phyloP scores from a whole-genome alignment of 2,329 filamentous ascomycete species.

The Penicillium sp. region DNA sequence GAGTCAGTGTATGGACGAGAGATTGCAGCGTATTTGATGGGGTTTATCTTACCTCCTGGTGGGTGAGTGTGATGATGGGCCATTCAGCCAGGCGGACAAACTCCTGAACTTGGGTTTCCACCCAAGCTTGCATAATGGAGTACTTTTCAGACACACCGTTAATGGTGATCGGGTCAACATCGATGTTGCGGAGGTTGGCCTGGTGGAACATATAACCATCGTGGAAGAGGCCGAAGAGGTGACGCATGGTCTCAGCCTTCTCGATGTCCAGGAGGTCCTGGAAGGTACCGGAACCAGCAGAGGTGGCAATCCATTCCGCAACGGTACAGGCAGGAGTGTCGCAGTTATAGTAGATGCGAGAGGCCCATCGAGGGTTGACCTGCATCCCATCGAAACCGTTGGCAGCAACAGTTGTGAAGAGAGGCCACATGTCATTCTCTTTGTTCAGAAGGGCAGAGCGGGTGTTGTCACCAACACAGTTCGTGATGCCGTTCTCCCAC shows the following conservation, averaged over 20 bases:
- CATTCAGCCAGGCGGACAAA: conserved; percentile 55
- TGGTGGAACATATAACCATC: conserved; percentile 66
- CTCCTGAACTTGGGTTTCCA: conserved; percentile 55
- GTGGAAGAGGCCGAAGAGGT: conserved; percentile 57
- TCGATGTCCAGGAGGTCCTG: conserved; percentile 53
- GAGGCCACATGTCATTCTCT: conserved; percentile 56
- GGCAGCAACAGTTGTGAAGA: conserved; percentile 51
- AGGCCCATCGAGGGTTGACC: conserved; percentile 61
- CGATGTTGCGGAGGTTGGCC: conserved; percentile 58
- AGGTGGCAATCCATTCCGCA: conserved; percentile 62
- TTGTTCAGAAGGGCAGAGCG: conserved; percentile 55
- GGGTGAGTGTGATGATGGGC: conserved; percentile 57
- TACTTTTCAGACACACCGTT: conserved; percentile 50
- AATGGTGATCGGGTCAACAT: conserved; percentile 49
- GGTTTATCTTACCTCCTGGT: conserved; percentile 49
- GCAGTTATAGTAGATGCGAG: conserved; percentile 66
- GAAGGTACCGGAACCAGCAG: conserved; percentile 56
- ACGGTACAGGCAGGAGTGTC: conserved; percentile 57
- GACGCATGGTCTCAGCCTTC: conserved; percentile 54
- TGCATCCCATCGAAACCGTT: conserved; percentile 59
- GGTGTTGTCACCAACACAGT: conserved; percentile 65
- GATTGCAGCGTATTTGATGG: not conserved
- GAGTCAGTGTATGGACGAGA: not conserved
- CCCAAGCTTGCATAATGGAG: conserved; percentile 59
- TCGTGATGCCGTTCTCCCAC: conserved; percentile 59